phyloP scores from a whole-genome alignment of 192 early-diverging fungal species.

The Chytriomyces confervae region DNA sequence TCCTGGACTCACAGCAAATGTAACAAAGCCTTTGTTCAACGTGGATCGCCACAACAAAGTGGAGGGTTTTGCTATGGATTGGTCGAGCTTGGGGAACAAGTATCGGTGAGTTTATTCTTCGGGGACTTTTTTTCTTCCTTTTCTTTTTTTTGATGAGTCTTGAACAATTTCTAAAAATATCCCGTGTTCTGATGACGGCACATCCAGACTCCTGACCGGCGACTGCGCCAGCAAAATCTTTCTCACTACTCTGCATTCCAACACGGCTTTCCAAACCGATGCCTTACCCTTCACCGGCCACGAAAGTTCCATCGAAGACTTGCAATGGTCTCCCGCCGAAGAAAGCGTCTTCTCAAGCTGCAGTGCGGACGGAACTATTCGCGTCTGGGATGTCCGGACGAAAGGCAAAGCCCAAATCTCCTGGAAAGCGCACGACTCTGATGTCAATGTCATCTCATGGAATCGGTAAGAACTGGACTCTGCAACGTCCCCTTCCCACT shows the following conservation, averaged over 20 bases:
- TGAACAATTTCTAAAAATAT: constrained; percentile 3
- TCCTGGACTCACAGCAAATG: constrained; percentile 71
- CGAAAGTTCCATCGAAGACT: constrained; percentile 86
- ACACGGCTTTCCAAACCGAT: constrained; percentile 74
- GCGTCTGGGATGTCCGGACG: constrained; percentile 91
- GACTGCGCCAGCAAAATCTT: constrained; percentile 82
- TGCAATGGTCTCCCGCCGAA: constrained; percentile 96
- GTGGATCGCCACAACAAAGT: constrained; percentile 79
- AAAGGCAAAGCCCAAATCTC: constrained; percentile 78
- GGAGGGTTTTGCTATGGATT: constrained; percentile 97
- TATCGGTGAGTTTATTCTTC: constrained; percentile 23
- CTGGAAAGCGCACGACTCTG: constrained; percentile 80
- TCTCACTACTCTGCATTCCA: constrained; percentile 72
- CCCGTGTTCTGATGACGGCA: no score
- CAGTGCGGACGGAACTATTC: constrained; percentile 88
- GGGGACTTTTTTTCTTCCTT: constrained; percentile 1
- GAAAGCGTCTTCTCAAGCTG: constrained; percentile 90
- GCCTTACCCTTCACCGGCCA: constrained; percentile 81
- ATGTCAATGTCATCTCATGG: constrained; percentile 98
- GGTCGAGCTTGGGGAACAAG: constrained; percentile 63
- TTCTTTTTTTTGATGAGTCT: not conserved
- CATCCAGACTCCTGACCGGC: constrained; percentile 78
- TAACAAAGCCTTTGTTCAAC: constrained; percentile 78
- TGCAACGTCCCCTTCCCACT: not conserved
- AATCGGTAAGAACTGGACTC: constrained; percentile 63